phyloP scores from a whole-genome alignment of 1,139 yeast species.

The Saccharomyces hybrid region DNA sequence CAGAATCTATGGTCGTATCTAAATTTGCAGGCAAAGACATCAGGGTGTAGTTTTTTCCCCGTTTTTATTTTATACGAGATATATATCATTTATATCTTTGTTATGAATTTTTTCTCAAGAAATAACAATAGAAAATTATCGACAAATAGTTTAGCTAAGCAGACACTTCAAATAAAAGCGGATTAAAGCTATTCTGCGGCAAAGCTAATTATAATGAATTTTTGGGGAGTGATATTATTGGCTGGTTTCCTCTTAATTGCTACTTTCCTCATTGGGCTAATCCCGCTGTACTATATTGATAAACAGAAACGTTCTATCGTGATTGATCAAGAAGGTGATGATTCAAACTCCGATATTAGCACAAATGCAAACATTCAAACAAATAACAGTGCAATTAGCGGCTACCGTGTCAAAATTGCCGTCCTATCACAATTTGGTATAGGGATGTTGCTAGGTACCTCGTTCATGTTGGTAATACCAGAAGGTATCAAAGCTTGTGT shows the following conservation, averaged over 20 bases:
- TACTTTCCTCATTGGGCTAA: constrained; percentile 32
- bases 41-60: neutral
- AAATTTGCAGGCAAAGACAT: neutral
- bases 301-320: constrained; percentile 8
- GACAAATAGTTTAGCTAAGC: neutral
- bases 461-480: constrained; percentile 50
- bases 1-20: neutral
- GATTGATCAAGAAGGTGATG: constrained; percentile 16
- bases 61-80: neutral
- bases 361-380: neutral
- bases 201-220: constrained; percentile 8
- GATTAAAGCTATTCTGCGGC: neutral
- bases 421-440: constrained; percentile 42
- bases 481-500: constrained; percentile 47
- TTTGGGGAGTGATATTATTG: constrained; percentile 13
- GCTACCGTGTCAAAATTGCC: constrained; percentile 6
- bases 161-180: neutral
- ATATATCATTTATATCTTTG: neutral
- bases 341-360: neutral
- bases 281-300: constrained; percentile 30
- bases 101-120: neutral
- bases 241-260: constrained; percentile 19
- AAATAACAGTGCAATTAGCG: neutral
- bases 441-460: constrained; percentile 52
- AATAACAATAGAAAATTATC: neutral